Evolutionary conservation across 768 basidiomycete genomes (phyloP).

Genomic region (Boletus pseudo-olivaceus): DNA sequence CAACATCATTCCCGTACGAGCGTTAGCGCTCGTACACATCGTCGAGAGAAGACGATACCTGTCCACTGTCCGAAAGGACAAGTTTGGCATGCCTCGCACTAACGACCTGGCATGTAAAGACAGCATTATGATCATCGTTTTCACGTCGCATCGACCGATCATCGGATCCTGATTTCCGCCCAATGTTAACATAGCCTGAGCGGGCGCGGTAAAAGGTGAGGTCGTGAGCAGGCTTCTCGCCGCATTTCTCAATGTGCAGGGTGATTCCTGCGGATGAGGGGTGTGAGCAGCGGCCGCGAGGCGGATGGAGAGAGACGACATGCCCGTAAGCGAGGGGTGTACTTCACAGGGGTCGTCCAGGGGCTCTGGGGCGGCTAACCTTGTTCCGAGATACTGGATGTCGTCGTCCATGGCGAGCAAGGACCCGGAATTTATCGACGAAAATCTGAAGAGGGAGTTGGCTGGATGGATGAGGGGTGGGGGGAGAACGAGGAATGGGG

Average conservation of each 20-base stretch:
- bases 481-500: conserved; percentile 13
- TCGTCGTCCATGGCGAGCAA: conserved; percentile 49
- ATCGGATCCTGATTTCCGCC: conserved; percentile 58
- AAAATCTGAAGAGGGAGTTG: not conserved
- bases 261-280: conserved; percentile 45
- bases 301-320: conserved; percentile 20
- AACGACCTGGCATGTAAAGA: conserved; percentile 76
- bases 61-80: conserved; percentile 64
- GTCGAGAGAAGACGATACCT: conserved; percentile 40
- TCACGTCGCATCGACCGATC: conserved; percentile 36
- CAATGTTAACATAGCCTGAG: conserved; percentile 56
- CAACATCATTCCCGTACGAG: not conserved
- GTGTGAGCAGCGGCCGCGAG: conserved; percentile 11
- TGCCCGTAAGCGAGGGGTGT: conserved; percentile 42
- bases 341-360: conserved; percentile 25
- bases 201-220: conserved; percentile 52
- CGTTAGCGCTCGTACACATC: conserved; percentile 19
- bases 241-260: conserved; percentile 55
- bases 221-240: conserved; percentile 40
- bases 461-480: conserved; percentile 5
- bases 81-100: conserved; percentile 79
- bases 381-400: conserved; percentile 56
- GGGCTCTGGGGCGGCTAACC: conserved; percentile 28
- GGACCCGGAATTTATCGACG: not conserved
- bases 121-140: conserved; percentile 46